Evolutionary conservation across 2,329 filamentous ascomycete species (phyloP), one percentile per base, ranked within the genome.

Genomic region (Corniculantispora saksenae): DNA sequence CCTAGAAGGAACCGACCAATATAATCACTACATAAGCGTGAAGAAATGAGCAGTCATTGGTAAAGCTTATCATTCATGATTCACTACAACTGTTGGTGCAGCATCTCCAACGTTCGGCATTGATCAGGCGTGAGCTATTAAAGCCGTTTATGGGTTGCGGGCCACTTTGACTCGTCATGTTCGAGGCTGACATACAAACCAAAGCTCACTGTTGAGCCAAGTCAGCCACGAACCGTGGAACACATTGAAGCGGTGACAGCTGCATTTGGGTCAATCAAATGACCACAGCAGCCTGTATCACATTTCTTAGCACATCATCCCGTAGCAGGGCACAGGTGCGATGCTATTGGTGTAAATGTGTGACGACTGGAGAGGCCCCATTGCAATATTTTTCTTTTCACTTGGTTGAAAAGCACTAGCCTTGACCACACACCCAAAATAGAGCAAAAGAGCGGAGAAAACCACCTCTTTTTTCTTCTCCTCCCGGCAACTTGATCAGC

Each of bases 291-390:
- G 51, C 19, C 27, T 38, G 51, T 55, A 55, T 55, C 51, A 58
- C 55, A 32, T 32, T 45, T 27, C 55, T 27, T 29, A 47, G 23
- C 38, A 43, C 38, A 45, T 45, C 38, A 43, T 38, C 38, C 38
- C n/a, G 38, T 13, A 17, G 35, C 21, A 27, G 35, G 35, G 13
- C 19, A 27, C 15, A 43, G 15, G 17, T 32, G 6, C 38, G 12
- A 45, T 58, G 55, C 55, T 29, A 29, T 58, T 29, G 56, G 56
- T 43, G 43, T 17, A 48, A 59, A 35, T 29, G n/a, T 35, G 56
- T 59, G 40, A 59, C 43, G 23, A 48, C 56, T 23, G 10, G 21
- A 23, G 32, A 3, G 21, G 40, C 38, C 21, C 54, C 23, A n/a
- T 43, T 35, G 32, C 55, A 19, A 4, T 13, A 43, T 40, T 47